These are phyloP conservation scores for Cladosporium sp. DNA, from an alignment of 2,329 filamentous ascomycete species.

Conservation along the genomic window DNA sequence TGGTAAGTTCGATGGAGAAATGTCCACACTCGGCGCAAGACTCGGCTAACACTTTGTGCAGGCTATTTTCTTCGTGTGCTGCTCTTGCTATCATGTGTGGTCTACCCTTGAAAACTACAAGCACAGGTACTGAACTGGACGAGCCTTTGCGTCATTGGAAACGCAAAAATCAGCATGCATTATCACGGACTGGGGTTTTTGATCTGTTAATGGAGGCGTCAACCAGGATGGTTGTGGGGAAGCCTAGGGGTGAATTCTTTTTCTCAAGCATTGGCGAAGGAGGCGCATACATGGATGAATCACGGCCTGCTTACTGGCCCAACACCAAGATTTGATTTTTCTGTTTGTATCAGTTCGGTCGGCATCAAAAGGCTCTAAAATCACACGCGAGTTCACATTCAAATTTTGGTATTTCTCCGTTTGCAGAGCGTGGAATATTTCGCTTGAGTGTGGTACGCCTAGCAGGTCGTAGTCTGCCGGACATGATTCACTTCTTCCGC, in stretches of 20 bases:
- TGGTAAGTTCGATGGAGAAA: conserved; percentile 64
- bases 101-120: conserved; percentile 33
- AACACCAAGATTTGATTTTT: conserved; percentile 9
- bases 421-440: background rate
- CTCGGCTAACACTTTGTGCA: conserved; percentile 27
- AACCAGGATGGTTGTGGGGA: conserved; percentile 1
- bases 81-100: conserved; percentile 88
- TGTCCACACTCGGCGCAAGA: background rate
- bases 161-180: background rate
- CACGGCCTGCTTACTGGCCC: background rate
- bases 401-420: background rate
- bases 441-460: background rate
- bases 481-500: background rate
- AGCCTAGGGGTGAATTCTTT: background rate
- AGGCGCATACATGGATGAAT: conserved; percentile 3
- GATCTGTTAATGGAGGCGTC: background rate
- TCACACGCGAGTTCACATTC: background rate
- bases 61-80: conserved; percentile 71
- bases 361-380: background rate
- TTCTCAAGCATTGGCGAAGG: conserved; percentile 15
- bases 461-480: background rate
- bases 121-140: conserved; percentile 6
- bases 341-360: background rate
- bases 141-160: background rate
- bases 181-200: background rate